Evolutionary conservation across 1,284 basidiomycete genomes (phyloP), one percentile per base, ranked within the genome.

Genomic region (Naganishia cerealis): DNA sequence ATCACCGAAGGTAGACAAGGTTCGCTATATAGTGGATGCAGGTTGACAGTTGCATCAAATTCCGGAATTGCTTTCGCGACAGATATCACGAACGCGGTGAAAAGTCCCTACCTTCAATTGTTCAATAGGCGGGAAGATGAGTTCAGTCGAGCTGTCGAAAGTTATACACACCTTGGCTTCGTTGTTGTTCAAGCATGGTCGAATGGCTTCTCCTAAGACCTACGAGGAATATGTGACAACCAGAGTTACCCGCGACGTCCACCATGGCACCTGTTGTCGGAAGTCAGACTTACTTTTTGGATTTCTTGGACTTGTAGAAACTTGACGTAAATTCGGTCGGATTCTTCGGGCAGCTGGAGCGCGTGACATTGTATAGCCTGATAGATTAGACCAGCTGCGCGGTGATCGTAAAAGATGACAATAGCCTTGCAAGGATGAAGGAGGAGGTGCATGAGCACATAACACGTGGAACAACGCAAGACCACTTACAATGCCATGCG

Each of bases 91-190:
- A 50, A 8, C 9, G 10, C 16, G 7, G 16, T 7, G 7, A 18
- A 18, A 15, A 46, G 43, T 18, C 24, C 46, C 21, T 9, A 50
- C 46, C 50, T 63, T 63, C 40, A 63, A 50, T 63, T 54, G 61
- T 12, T 63, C 61, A 21, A 63, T 16, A 16, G 61, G 61, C 50
- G 61, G 61, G 33, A 63, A 63, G 21, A 63, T 54, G 50, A 63
- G 61, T 18, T n/a, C 54, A 21, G 50, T 29, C 24, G 50, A 39
- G 24, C 46, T 63, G 10, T 52, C 48, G 36, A 63, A 63, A 16
- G 61, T 63, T 13, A 63, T 63, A 29, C 61, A 63, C 53, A 63
- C 61, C 50, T 53, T 63, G 24, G 50, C 50, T 53, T 63, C 61
- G 29, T 40, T 54, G 36, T n/a, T 18, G 26, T 42, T 54, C 38